Conservation (phyloP, 495 filamentous ascomycete genomes). For the Aspergillus hancockii region DNA sequence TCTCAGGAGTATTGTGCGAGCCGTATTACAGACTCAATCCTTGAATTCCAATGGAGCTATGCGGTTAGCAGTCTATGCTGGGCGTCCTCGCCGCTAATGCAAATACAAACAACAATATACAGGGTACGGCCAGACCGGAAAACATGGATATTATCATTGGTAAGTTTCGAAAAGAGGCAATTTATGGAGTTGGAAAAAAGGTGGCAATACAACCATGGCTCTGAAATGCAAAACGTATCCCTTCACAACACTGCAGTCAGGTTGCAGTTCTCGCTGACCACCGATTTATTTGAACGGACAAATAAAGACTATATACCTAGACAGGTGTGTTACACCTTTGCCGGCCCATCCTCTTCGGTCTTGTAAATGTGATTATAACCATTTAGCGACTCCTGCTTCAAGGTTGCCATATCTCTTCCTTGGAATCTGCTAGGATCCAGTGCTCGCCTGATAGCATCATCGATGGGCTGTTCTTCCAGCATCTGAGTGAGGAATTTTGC, state of each 20-base stretch:
- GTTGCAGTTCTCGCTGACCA: background rate
- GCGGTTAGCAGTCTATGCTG: too few relatives aligned
- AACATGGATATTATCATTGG: too few relatives aligned
- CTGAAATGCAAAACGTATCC: too few relatives aligned
- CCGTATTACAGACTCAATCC: too few relatives aligned
- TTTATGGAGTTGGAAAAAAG: too few relatives aligned
- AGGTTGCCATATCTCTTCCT: conserved; percentile 21
- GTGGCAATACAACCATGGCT: background rate
- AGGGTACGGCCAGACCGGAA: too few relatives aligned
- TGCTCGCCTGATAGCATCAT: conserved; percentile 22
- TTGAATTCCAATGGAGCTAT: too few relatives aligned
- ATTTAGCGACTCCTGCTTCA: conserved; percentile 26
- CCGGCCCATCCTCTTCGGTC: conserved; percentile 20
- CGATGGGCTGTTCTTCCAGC: conserved; percentile 20
- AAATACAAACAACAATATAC: too few relatives aligned
- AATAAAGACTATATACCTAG: background rate
- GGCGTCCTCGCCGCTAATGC: too few relatives aligned
- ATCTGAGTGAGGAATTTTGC: conserved; percentile 32
- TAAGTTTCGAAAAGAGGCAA: too few relatives aligned
- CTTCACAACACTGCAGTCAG: background rate
- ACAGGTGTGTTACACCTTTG: conserved; percentile 4
- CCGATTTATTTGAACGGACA: background rate
- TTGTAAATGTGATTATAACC: conserved; percentile 40
- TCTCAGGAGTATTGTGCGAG: too few relatives aligned
- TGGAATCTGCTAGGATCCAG: conserved; percentile 32